Percentiles rank a stretch among this genome's conserved stretches.
phyloP scores from a whole-genome alignment of 192 early-diverging fungal genomes.

The Umbelopsis ramanniana region DNA sequence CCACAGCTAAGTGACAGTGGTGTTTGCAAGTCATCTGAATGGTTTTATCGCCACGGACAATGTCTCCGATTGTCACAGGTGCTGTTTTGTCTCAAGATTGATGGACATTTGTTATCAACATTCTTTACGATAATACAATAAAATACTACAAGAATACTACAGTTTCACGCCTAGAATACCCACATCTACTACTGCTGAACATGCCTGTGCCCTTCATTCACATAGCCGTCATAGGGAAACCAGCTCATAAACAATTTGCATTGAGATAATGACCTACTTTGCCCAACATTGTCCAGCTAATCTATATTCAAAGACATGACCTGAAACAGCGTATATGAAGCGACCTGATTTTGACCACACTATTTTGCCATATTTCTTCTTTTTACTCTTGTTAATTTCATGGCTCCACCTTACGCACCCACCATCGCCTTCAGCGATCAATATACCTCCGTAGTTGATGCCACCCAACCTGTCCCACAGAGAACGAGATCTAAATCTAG shows the following conservation, averaged over 20 bases:
- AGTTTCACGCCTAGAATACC: too few relatives aligned
- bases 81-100: not conserved
- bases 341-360: not conserved
- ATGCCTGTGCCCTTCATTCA: too few relatives aligned
- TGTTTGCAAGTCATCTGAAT: constrained; percentile 22
- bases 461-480: not conserved
- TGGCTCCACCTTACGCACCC: constrained; percentile 8
- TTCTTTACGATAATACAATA: too few relatives aligned
- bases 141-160: too few relatives aligned
- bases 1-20: not conserved
- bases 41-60: constrained; percentile 1
- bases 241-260: constrained; percentile 13
- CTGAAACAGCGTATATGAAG: not conserved
- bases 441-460: not conserved
- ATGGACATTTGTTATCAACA: too few relatives aligned
- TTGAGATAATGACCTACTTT: constrained; percentile 21
- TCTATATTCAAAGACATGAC: not conserved
- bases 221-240: not conserved
- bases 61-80: constrained; percentile 14
- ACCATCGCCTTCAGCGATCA: constrained; percentile 8
- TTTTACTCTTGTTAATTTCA: not conserved
- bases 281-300: not conserved
- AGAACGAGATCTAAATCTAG: not conserved
- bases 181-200: too few relatives aligned
- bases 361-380: not conserved